Evolutionary conservation across 352 stramenopile genomes (phyloP).

Genomic region (Globisporangium splendens): DNA sequence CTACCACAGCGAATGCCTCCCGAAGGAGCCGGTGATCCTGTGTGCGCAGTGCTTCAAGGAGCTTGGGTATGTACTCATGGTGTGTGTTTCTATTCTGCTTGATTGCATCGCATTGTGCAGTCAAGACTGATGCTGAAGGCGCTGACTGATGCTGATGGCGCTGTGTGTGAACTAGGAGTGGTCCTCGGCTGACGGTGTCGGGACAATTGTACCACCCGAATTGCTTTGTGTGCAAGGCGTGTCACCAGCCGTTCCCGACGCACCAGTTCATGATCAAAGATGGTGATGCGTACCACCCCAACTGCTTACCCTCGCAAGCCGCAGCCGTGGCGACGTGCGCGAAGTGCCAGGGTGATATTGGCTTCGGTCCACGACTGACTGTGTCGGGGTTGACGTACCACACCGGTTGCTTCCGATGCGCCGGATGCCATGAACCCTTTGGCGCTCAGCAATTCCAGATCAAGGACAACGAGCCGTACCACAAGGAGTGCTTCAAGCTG

Average conservation of each 20-base stretch:
- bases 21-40: slow-evolving; percentile 12
- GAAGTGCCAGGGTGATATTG: slow-evolving; percentile 21
- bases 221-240: slow-evolving; percentile 49
- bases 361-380: slow-evolving; percentile 19
- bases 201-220: slow-evolving; percentile 40
- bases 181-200: slow-evolving; percentile 31
- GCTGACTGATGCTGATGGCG: no score
- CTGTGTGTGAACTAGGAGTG: slow-evolving; percentile 18
- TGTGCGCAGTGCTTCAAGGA: slow-evolving; percentile 8
- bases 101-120: background rate
- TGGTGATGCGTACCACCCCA: slow-evolving; percentile 54
- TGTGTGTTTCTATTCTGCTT: background rate
- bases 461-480: slow-evolving; percentile 55
- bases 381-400: slow-evolving; percentile 30
- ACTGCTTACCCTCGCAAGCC: slow-evolving; percentile 28
- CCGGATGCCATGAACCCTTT: slow-evolving; percentile 35
- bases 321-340: slow-evolving; percentile 10
- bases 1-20: slow-evolving; percentile 38
- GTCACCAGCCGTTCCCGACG: slow-evolving; percentile 30
- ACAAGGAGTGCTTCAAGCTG: slow-evolving; percentile 57
- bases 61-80: slow-evolving; percentile 11
- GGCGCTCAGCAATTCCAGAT: slow-evolving; percentile 28
- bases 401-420: slow-evolving; percentile 33
- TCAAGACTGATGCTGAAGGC: background rate
- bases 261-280: slow-evolving; percentile 52